Base-by-base conservation (phyloP, 345 rosid species). In the Orychophragmus violaceus region DNA sequence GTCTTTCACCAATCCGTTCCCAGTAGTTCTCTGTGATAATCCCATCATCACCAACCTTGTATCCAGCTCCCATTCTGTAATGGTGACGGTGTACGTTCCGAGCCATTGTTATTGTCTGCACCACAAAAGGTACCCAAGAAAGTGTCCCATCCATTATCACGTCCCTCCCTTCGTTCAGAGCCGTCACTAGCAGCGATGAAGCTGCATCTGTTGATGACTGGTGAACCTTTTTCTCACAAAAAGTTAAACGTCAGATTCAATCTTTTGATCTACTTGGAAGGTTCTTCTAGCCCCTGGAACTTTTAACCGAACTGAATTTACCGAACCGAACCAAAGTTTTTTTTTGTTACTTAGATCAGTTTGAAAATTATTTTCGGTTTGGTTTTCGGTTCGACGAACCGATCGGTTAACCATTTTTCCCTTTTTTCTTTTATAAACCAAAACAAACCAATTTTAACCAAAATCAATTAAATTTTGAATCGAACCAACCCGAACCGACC, bases 101-200 rank as follows among this genome's bases (percentile, higher is more conserved):
- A 1, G 95, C 90, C 98, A 89, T 92, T 22, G 95, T 84, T 72
- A 92, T 75, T 3, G 96, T 92, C 74, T 92, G 96, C 53, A 85
- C 88, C 24, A 92, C 93, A 54, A 89, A 92, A 13, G 98, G 98
- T 45, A 84, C 81, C 98, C 96, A 87, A 33, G 98, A 89, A 18
- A 92, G 82, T 6, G 98, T 92, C 28, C 98, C 96, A 53, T 92
- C 98, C 98, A 92, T 84, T 70, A 92, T 89, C 55, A 89, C 98
- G 68, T 89, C 98, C 36, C 95, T 80, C 12, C 98, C 98, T 69
- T 92, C 96, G 58, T 89, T 92, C 9, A 92, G 69, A 30, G 98
- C 96, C 11, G 98, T 92, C 49, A 89, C 96, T 42, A 92, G 82
- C 33, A 92, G 85, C 1, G 98, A 92, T 12, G 96, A 87, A 64